phyloP scores from a whole-genome alignment of 2,329 filamentous ascomycete genomes.

The Ploettnerulaceae sp. region DNA sequence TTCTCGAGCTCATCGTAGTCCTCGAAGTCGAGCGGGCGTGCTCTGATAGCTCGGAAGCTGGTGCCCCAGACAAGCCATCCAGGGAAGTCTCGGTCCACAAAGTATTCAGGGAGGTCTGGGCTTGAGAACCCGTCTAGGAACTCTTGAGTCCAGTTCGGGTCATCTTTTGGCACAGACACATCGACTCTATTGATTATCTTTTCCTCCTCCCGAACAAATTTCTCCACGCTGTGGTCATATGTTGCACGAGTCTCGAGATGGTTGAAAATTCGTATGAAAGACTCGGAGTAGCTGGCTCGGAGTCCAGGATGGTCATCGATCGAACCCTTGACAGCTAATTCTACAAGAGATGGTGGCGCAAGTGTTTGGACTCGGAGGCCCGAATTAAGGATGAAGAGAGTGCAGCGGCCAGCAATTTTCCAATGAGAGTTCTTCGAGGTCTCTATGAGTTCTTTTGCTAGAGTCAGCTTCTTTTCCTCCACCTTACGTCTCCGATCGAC shows the following conservation, averaged over 20 bases:
- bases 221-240: slow-evolving; percentile 81
- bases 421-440: slow-evolving; percentile 79
- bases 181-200: slow-evolving; percentile 70
- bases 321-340: slow-evolving; percentile 75
- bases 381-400: slow-evolving; percentile 84
- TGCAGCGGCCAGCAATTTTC: slow-evolving; percentile 90
- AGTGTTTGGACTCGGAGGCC: slow-evolving; percentile 89
- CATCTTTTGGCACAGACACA: slow-evolving; percentile 67
- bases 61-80: slow-evolving; percentile 97
- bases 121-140: slow-evolving; percentile 75
- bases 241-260: slow-evolving; percentile 81
- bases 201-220: slow-evolving; percentile 79
- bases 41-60: slow-evolving; percentile 72
- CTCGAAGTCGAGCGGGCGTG: slow-evolving; percentile 60
- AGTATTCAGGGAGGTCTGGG: slow-evolving; percentile 71
- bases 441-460: slow-evolving; percentile 78
- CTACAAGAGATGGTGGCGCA: slow-evolving; percentile 74
- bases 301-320: slow-evolving; percentile 89
- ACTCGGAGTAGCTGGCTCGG: slow-evolving; percentile 73
- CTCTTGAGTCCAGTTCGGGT: slow-evolving; percentile 71
- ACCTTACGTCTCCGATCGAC: slow-evolving; percentile 69
- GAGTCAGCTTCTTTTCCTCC: slow-evolving; percentile 73
- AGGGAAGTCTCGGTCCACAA: slow-evolving; percentile 85
- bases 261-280: slow-evolving; percentile 72
- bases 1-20: slow-evolving; percentile 77